phyloP scores from a whole-genome alignment of 306 rosid genomes.

The Cicer cuneatum region DNA sequence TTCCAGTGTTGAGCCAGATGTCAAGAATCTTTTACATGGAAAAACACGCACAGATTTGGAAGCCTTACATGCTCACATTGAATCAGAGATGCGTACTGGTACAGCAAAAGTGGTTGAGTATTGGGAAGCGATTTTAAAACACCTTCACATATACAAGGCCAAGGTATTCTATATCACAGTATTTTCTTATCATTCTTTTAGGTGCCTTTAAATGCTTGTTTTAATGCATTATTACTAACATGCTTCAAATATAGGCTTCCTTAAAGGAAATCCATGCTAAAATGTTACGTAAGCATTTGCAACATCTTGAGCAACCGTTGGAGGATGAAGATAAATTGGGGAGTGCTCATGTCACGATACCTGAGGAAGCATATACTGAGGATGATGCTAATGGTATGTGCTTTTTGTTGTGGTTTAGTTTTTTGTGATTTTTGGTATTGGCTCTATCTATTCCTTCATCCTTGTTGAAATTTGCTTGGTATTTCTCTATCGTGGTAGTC shows the following conservation, averaged over 20 bases:
- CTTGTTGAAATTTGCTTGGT: constrained; percentile 20
- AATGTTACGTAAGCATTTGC: constrained; percentile 80
- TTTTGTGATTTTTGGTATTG: constrained; percentile 16
- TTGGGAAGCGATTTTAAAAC: constrained; percentile 93
- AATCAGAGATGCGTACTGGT: constrained; percentile 91
- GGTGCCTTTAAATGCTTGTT: constrained; percentile 20
- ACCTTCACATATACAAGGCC: constrained; percentile 91
- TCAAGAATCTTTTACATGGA: constrained; percentile 74
- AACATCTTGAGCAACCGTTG: constrained; percentile 67
- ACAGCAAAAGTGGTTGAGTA: constrained; percentile 94
- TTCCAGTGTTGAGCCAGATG: constrained; percentile 84
- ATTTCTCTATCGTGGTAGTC: constrained; percentile 23
- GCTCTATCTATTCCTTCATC: constrained; percentile 19
- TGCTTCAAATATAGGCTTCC: constrained; percentile 71
- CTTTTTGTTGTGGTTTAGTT: constrained; percentile 39
- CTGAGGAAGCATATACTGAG: constrained; percentile 58
- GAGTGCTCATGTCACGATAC: constrained; percentile 43
- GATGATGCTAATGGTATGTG: constrained; percentile 59
- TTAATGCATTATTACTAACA: constrained; percentile 35
- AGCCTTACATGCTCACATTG: constrained; percentile 74
- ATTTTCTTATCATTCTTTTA: constrained; percentile 24
- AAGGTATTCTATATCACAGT: constrained; percentile 63
- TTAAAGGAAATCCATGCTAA: constrained; percentile 89
- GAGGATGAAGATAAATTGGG: constrained; percentile 64
- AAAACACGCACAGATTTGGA: constrained; percentile 76